These are phyloP conservation scores for Parathielavia appendiculata DNA, from an alignment of 495 filamentous ascomycete genomes.

Conservation along the genomic window DNA sequence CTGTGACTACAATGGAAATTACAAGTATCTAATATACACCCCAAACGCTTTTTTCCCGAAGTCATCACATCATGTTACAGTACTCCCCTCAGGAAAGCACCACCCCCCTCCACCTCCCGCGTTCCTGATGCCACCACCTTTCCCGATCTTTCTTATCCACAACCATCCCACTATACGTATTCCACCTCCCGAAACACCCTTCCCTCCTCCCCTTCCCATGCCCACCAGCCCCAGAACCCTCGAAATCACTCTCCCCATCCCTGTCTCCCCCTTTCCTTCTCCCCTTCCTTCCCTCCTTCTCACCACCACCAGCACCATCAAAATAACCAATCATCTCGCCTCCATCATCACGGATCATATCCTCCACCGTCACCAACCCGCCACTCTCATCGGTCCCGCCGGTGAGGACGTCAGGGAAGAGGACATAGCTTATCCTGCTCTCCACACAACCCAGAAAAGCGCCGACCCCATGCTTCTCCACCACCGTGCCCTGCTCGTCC, in stretches of 20 bases:
- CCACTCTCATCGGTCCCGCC: slow-evolving; percentile 52
- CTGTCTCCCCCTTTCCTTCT: slow-evolving; percentile 18
- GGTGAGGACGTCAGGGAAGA: slow-evolving; percentile 47
- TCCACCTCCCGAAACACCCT: slow-evolving; percentile 55
- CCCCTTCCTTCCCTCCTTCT: slow-evolving; percentile 8
- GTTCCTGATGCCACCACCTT: slow-evolving; percentile 48
- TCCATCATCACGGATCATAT: slow-evolving; percentile 43
- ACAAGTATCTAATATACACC: not conserved
- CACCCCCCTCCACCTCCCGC: slow-evolving; percentile 42
- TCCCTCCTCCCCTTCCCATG: slow-evolving; percentile 28
- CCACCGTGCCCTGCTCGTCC: slow-evolving; percentile 44
- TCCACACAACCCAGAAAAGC: slow-evolving; percentile 55
- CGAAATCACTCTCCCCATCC: slow-evolving; percentile 26
- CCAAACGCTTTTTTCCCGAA: not conserved
- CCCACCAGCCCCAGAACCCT: not conserved
- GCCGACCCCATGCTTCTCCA: slow-evolving; percentile 47
- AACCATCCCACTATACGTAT: slow-evolving; percentile 35
- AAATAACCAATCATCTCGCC: slow-evolving; percentile 31
- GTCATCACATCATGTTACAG: slow-evolving; percentile 7
- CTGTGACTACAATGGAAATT: slow-evolving; percentile 6
- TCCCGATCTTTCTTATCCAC: slow-evolving; percentile 45
- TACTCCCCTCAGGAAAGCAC: slow-evolving; percentile 26
- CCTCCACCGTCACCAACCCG: slow-evolving; percentile 50
- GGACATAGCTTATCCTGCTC: slow-evolving; percentile 52
- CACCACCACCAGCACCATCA: slow-evolving; percentile 1